Evolutionary conservation across 2,329 filamentous ascomycete species (phyloP).

Genomic region (Sphaerulina musiva): DNA sequence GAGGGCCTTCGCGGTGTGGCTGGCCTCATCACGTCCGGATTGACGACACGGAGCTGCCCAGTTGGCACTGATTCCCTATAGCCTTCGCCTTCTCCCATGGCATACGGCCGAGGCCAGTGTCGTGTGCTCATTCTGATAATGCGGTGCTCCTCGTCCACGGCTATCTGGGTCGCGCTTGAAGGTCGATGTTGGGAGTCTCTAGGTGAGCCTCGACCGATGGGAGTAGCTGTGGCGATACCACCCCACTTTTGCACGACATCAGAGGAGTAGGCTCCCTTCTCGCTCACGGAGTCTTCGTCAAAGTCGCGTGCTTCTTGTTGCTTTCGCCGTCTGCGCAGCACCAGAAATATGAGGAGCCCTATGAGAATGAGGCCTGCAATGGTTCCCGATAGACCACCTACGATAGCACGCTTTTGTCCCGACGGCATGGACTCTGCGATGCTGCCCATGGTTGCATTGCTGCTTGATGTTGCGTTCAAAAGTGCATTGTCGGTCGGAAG

Average conservation of each 20-base stretch:
- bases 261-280: slow-evolving; percentile 11
- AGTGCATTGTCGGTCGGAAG: neutral
- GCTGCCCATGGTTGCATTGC: slow-evolving; percentile 9
- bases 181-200: slow-evolving; percentile 16
- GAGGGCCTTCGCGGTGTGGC: slow-evolving; percentile 15
- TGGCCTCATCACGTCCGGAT: slow-evolving; percentile 29
- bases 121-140: slow-evolving; percentile 32
- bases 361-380: slow-evolving; percentile 29
- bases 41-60: slow-evolving; percentile 30
- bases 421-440: slow-evolving; percentile 8
- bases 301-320: slow-evolving; percentile 10
- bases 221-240: slow-evolving; percentile 1
- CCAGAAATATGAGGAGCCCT: slow-evolving; percentile 25
- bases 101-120: slow-evolving; percentile 33
- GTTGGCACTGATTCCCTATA: slow-evolving; percentile 28
- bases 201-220: slow-evolving; percentile 12
- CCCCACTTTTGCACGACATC: slow-evolving; percentile 5
- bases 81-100: slow-evolving; percentile 29
- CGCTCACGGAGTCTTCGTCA: slow-evolving; percentile 10
- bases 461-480: neutral
- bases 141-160: slow-evolving; percentile 30
- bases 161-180: slow-evolving; percentile 18
- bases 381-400: slow-evolving; percentile 30
- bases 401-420: slow-evolving; percentile 25
- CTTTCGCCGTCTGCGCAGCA: slow-evolving; percentile 23